A percentile compares a stretch with the other conserved stretches of the same genome.
Evolutionary conservation across 148 eudicot species (phyloP).

Genomic region (Polygonum maritimum): DNA sequence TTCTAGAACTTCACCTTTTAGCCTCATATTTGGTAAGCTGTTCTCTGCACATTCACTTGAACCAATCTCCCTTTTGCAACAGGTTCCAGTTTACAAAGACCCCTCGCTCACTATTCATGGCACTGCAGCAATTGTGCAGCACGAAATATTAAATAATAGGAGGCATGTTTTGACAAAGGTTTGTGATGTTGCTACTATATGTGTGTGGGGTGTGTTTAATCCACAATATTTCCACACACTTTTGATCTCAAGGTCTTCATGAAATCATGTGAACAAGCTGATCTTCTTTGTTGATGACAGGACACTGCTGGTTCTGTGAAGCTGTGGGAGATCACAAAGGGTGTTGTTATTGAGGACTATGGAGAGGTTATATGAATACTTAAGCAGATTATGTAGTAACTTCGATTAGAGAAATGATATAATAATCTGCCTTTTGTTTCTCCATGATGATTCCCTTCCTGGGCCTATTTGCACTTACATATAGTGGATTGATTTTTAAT

Average conservation of each 20-base stretch:
- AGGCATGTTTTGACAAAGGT: conserved; percentile 97
- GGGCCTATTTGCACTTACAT: not conserved
- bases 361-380: conserved; percentile 55
- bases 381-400: not conserved
- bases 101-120: conserved; percentile 66
- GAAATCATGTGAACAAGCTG: not conserved
- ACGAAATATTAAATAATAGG: conserved; percentile 83
- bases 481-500: not conserved
- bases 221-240: not conserved
- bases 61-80: conserved; percentile 9
- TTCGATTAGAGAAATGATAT: not conserved
- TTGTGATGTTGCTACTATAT: conserved; percentile 2
- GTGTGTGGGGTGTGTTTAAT: not conserved
- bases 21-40: conserved; percentile 2
- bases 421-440: not conserved
- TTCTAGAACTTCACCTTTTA: not conserved
- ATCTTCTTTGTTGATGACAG: conserved; percentile 27
- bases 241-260: not conserved
- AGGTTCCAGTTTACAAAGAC: conserved; percentile 76
- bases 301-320: conserved; percentile 89
- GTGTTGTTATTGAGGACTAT: conserved; percentile 64
- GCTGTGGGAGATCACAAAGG: conserved; percentile 94
- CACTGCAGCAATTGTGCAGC: conserved; percentile 78
- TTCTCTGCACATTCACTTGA: not conserved
- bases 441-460: not conserved